phyloP scores from a whole-genome alignment of 768 basidiomycete species.

The Sistotremastrum niveocremeum region DNA sequence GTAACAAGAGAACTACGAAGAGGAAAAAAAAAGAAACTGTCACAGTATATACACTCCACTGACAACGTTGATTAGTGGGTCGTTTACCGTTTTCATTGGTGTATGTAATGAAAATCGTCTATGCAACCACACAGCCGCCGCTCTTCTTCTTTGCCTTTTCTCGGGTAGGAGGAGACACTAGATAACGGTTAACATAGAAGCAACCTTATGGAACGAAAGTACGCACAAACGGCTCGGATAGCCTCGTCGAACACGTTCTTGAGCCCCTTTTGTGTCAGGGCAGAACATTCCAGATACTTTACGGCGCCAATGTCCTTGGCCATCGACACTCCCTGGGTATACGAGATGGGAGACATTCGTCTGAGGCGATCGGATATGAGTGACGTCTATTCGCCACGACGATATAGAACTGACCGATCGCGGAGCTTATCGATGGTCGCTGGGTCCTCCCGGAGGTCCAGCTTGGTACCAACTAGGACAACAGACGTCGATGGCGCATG shows the following conservation, averaged over 20 bases:
- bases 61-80: too few species aligned
- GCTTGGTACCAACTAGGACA: slow-evolving; percentile 91
- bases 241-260: slow-evolving; percentile 99
- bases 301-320: slow-evolving; percentile 90
- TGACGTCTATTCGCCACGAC: slow-evolving; percentile 1
- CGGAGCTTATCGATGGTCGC: slow-evolving; percentile 85
- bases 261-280: slow-evolving; percentile 93
- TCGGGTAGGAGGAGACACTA: slow-evolving; percentile 7
- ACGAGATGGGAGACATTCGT: slow-evolving; percentile 91
- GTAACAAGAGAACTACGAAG: too few species aligned
- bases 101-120: too few species aligned
- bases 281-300: slow-evolving; percentile 92
- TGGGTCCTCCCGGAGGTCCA: slow-evolving; percentile 93
- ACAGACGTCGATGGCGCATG: slow-evolving; percentile 91
- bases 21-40: too few species aligned
- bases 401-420: slow-evolving; percentile 50
- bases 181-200: neutral
- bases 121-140: too few species aligned
- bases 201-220: neutral
- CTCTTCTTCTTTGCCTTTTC: slow-evolving; percentile 2
- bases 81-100: too few species aligned
- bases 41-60: too few species aligned
- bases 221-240: slow-evolving; percentile 89
- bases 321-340: slow-evolving; percentile 82
- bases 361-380: slow-evolving; percentile 23